Conservation (phyloP, 257 asterid genomes). For the Fraxinus cuspidata region DNA sequence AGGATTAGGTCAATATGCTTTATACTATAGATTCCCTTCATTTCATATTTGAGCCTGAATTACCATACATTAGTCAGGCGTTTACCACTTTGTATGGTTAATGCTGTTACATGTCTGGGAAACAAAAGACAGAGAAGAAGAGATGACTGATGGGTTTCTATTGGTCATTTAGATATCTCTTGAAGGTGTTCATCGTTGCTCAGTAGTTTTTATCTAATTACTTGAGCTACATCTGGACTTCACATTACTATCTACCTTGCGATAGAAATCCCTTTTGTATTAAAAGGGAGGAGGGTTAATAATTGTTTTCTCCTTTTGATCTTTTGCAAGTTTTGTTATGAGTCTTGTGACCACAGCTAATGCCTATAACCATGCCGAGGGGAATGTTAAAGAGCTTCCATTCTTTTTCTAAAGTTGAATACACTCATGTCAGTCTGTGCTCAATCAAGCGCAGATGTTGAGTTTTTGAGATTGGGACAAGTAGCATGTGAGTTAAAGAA, state of each 20-base stretch:
- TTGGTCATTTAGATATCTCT: conserved; percentile 38
- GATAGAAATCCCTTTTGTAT: neutral
- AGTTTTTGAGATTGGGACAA: neutral
- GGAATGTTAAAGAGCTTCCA: neutral
- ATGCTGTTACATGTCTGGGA: conserved; percentile 52
- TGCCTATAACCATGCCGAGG: neutral
- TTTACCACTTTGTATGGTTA: conserved; percentile 28
- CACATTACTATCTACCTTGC: conserved; percentile 12
- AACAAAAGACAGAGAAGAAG: conserved; percentile 33
- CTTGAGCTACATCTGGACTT: conserved; percentile 53
- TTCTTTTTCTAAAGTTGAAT: neutral
- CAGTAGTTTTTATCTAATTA: conserved; percentile 24
- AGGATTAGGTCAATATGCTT: no score
- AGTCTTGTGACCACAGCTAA: neutral
- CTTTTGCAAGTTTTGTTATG: neutral
- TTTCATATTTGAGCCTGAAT: neutral
- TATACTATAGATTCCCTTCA: neutral
- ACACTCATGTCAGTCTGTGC: neutral
- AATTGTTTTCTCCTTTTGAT: neutral
- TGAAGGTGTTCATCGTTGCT: conserved; percentile 54
- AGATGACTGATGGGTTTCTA: conserved; percentile 31
- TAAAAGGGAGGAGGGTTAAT: neutral
- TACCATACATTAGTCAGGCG: conserved; percentile 42
- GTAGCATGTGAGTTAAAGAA: neutral
- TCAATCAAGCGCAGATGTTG: neutral